Evolutionary conservation across 345 rosid genomes (phyloP).

Genomic region (Syzygium aqueum): DNA sequence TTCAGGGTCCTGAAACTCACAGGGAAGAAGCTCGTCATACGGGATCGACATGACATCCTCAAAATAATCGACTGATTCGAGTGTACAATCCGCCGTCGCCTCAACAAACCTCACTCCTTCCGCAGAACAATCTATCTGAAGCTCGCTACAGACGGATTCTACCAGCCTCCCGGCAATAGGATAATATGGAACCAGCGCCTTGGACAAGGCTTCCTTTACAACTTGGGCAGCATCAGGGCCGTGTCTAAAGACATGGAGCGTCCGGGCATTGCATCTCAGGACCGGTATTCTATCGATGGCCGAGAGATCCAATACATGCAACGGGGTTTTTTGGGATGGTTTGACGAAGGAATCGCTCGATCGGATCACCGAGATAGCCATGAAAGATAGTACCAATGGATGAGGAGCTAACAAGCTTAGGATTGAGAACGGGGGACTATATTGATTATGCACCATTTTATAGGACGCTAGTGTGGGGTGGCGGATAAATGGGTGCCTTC

Average conservation of each 20-base stretch:
- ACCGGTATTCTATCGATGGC: conserved; percentile 36
- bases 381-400: not conserved
- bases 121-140: conserved; percentile 37
- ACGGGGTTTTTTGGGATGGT: conserved; percentile 30
- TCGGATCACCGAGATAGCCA: conserved; percentile 31
- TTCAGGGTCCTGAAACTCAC: conserved; percentile 10
- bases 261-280: conserved; percentile 44
- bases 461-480: not conserved
- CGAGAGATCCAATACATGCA: conserved; percentile 27
- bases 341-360: conserved; percentile 18
- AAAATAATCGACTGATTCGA: conserved; percentile 26
- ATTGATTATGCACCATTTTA: not conserved
- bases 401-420: not conserved
- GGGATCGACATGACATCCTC: conserved; percentile 19
- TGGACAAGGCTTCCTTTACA: conserved; percentile 36
- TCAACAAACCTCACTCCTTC: conserved; percentile 42
- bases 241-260: conserved; percentile 31
- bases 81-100: conserved; percentile 25
- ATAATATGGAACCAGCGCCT: conserved; percentile 47
- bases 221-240: conserved; percentile 33
- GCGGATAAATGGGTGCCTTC: not conserved
- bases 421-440: not conserved
- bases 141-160: conserved; percentile 15
- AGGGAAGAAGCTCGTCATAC: conserved; percentile 37
- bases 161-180: conserved; percentile 48